Percentiles rank a stretch among this genome's conserved stretches.
Evolutionary conservation across 352 stramenopile species (phyloP).

Genomic region (Pythium rishiriense): DNA sequence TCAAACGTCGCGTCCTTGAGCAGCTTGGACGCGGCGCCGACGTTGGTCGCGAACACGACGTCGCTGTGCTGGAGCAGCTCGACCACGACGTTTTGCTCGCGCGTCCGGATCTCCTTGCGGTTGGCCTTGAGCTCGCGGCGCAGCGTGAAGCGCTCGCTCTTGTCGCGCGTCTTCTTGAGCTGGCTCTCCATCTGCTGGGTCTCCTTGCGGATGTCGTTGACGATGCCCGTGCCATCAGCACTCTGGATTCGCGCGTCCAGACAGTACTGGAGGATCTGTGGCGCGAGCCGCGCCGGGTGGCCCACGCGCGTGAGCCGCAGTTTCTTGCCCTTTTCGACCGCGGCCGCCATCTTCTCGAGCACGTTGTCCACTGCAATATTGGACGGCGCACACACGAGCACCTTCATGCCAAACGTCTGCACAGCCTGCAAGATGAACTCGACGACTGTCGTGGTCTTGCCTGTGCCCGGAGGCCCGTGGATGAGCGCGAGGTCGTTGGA

Average conservation of each 20-base stretch:
- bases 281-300: slow-evolving; percentile 94
- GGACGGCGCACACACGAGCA: slow-evolving; percentile 96
- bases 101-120: slow-evolving; percentile 92
- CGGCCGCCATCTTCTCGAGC: slow-evolving; percentile 89
- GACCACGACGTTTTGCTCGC: slow-evolving; percentile 93
- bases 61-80: slow-evolving; percentile 91
- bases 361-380: slow-evolving; percentile 99
- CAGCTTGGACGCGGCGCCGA: slow-evolving; percentile 91
- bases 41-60: slow-evolving; percentile 96
- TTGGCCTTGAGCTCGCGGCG: slow-evolving; percentile 88
- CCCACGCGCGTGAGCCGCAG: slow-evolving; percentile 82
- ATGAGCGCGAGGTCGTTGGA: slow-evolving; percentile 91
- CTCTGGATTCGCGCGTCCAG: slow-evolving; percentile 92
- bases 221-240: slow-evolving; percentile 95
- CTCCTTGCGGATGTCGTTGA: slow-evolving; percentile 94
- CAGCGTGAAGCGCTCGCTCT: slow-evolving; percentile 45
- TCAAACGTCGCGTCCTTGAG: slow-evolving; percentile 93
- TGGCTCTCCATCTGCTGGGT: slow-evolving; percentile 65
- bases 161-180: slow-evolving; percentile 58
- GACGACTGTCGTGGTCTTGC: slow-evolving; percentile 97
- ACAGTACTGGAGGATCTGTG: slow-evolving; percentile 90
- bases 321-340: slow-evolving; percentile 20
- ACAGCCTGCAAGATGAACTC: slow-evolving; percentile 96
- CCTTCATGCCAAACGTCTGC: slow-evolving; percentile 71
- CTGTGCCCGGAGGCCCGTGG: slow-evolving; percentile 92